Conservation (phyloP, 768 basidiomycete species). For the Rhizopogon roseolus region DNA sequence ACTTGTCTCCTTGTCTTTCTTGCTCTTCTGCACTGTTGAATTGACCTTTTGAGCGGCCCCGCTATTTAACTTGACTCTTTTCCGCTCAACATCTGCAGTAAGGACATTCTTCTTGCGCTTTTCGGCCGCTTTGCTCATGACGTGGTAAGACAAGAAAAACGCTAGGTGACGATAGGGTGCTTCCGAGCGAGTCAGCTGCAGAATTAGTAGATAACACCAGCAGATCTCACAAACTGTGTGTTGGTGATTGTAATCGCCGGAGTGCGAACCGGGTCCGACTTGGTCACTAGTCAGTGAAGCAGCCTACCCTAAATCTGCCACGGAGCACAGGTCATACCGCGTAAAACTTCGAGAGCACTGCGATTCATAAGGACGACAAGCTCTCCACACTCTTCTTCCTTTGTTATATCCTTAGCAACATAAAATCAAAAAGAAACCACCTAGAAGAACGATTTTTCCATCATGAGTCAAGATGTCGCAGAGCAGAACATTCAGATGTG, state of each 20-base stretch:
- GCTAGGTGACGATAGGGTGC: neutral
- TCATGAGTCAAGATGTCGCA: conserved; percentile 78
- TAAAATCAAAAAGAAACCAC: neutral
- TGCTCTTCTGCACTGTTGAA: neutral
- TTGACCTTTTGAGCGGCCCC: neutral
- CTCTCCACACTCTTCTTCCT: conserved; percentile 17
- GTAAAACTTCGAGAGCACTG: neutral
- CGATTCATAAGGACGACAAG: neutral
- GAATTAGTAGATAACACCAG: no score
- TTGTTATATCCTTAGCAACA: conserved; percentile 7
- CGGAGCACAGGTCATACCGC: no score
- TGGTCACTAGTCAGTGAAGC: neutral
- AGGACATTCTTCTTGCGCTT: neutral
- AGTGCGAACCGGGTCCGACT: no score
- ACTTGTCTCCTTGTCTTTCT: neutral
- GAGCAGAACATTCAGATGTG: conserved; percentile 97
- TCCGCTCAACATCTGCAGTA: neutral
- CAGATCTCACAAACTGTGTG: neutral
- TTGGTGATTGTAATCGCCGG: neutral
- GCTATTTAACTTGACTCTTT: neutral
- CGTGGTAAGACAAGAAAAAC: neutral
- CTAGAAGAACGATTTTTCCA: conserved; percentile 28
- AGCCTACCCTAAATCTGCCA: conserved; percentile 4
- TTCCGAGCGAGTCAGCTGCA: neutral
- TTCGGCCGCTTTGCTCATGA: neutral